These are phyloP conservation scores for Penicillium coffeae DNA, from an alignment of 495 filamentous ascomycete genomes.

Conservation along the genomic window DNA sequence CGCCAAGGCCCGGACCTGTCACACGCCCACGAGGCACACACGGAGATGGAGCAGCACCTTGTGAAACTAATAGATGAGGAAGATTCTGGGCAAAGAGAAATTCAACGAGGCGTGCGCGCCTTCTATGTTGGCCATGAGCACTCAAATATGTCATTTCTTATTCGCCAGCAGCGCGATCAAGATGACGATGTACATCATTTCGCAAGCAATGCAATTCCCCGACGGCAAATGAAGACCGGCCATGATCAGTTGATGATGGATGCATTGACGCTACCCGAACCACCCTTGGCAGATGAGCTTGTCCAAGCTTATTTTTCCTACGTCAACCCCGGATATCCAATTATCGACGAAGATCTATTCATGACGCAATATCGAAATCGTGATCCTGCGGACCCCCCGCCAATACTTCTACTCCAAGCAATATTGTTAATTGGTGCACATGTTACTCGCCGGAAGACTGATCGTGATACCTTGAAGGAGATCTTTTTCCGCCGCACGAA, in stretches of 20 bases:
- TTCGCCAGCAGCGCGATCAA: slow-evolving; percentile 44
- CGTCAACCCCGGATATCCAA: slow-evolving; percentile 43
- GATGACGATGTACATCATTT: slow-evolving; percentile 48
- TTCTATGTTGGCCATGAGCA: slow-evolving; percentile 49
- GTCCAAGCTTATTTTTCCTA: slow-evolving; percentile 45
- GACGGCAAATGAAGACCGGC: slow-evolving; percentile 41
- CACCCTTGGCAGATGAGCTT: slow-evolving; percentile 42
- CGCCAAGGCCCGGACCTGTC: slow-evolving; percentile 29
- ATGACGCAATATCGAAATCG: slow-evolving; percentile 47
- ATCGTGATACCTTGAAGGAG: slow-evolving; percentile 42
- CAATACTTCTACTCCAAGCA: slow-evolving; percentile 42
- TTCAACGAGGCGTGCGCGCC: slow-evolving; percentile 43
- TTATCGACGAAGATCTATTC: slow-evolving; percentile 46
- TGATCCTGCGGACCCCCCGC: slow-evolving; percentile 42
- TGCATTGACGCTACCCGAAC: slow-evolving; percentile 44
- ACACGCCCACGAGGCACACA: slow-evolving; percentile 32
- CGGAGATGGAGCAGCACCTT: slow-evolving; percentile 41
- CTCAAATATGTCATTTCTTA: slow-evolving; percentile 51
- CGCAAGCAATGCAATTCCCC: slow-evolving; percentile 45
- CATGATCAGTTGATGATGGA: slow-evolving; percentile 49
- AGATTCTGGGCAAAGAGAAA: slow-evolving; percentile 38
- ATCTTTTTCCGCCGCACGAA: slow-evolving; percentile 48
- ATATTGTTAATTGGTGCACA: slow-evolving; percentile 47
- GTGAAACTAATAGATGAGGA: slow-evolving; percentile 47
- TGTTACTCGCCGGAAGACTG: slow-evolving; percentile 37